A percentile compares a stretch with the other conserved stretches of the same genome.
These are phyloP conservation scores for Paraphoma chrysanthemicola DNA, from an alignment of 2,329 filamentous ascomycete genomes.

Conservation along the genomic window DNA sequence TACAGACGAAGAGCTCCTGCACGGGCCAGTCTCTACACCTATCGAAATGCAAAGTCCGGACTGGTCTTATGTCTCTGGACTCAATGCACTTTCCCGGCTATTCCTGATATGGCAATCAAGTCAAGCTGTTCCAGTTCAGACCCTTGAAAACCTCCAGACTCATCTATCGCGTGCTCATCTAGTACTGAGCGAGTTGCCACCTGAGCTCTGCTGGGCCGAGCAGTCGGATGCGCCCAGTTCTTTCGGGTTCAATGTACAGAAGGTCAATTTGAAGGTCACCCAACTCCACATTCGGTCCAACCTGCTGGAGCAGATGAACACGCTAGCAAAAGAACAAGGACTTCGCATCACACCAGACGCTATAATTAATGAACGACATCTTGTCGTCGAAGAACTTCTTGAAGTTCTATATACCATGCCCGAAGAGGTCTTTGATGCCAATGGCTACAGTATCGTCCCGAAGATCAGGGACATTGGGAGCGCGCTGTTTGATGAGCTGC, in stretches of 20 bases:
- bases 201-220: slow-evolving; percentile 19
- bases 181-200: slow-evolving; percentile 13
- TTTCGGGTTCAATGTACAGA: slow-evolving; percentile 28
- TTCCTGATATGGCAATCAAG: slow-evolving; percentile 30
- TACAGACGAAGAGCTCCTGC: slow-evolving; percentile 16
- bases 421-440: too few species aligned
- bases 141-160: slow-evolving; percentile 20
- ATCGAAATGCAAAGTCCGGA: neutral
- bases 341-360: slow-evolving; percentile 17
- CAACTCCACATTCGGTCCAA: slow-evolving; percentile 30
- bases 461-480: too few species aligned
- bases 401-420: slow-evolving; percentile 14
- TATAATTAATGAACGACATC: slow-evolving; percentile 24
- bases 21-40: neutral
- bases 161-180: slow-evolving; percentile 21
- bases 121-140: slow-evolving; percentile 16
- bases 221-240: slow-evolving; percentile 3
- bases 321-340: slow-evolving; percentile 14
- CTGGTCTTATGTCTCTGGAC: slow-evolving; percentile 20
- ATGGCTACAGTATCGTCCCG: too few species aligned
- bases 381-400: slow-evolving; percentile 23
- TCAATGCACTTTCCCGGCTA: slow-evolving; percentile 24
- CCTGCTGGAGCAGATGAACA: slow-evolving; percentile 28
- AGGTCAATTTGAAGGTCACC: slow-evolving; percentile 28
- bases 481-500: too few species aligned